Evolutionary conservation across 2,329 filamentous ascomycete species (phyloP).

Genomic region (Fusarium tanahbumbuense): DNA sequence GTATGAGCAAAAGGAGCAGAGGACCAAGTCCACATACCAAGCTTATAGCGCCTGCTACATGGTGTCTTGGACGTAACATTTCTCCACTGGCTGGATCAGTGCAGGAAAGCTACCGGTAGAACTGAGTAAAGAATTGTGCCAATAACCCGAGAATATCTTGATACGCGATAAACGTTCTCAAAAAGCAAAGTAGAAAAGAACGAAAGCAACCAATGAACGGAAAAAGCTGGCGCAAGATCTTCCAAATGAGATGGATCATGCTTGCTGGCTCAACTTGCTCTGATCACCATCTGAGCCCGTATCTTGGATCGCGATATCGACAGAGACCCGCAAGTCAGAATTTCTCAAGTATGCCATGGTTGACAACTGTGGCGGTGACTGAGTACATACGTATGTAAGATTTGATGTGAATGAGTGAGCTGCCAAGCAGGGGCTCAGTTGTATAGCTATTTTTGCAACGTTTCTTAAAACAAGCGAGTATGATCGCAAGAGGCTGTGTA

Average conservation of each 20-base stretch:
- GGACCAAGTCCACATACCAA: not conserved
- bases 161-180: not conserved
- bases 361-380: not conserved
- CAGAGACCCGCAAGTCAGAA: constrained; percentile 1
- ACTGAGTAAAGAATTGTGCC: not conserved
- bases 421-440: constrained; percentile 1
- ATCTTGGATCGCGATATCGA: not conserved
- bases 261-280: not conserved
- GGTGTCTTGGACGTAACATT: not conserved
- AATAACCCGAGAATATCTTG: not conserved
- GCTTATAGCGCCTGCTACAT: not conserved
- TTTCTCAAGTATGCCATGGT: constrained; percentile 2
- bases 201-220: not conserved
- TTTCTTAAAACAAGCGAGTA: not conserved
- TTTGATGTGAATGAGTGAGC: constrained; percentile 15
- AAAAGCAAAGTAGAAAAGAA: not conserved
- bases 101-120: not conserved
- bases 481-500: constrained; percentile 33
- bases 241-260: not conserved
- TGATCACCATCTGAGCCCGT: constrained; percentile 1
- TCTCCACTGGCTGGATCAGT: not conserved
- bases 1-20: not conserved
- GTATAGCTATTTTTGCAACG: constrained; percentile 15
- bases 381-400: constrained; percentile 7
- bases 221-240: not conserved